Conservation (phyloP, 306 rosid species). For the Potentilla sterilis region DNA sequence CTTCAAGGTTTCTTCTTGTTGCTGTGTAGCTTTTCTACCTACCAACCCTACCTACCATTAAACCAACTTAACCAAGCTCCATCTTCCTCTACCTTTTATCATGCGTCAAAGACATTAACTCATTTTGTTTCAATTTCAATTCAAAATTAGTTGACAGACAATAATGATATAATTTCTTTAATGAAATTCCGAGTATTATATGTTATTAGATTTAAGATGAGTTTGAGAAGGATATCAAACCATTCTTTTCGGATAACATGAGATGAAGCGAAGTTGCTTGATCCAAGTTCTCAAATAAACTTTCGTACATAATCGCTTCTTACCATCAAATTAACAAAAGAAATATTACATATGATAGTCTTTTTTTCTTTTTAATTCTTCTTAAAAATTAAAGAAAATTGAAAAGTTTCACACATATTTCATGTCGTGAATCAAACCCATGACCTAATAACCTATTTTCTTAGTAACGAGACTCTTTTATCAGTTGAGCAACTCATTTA, state of each 20-base stretch:
- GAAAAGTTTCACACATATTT: too few relatives aligned
- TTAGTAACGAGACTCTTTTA: too few relatives aligned
- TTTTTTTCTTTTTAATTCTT: too few relatives aligned
- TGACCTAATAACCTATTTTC: too few relatives aligned
- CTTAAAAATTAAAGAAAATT: too few relatives aligned
- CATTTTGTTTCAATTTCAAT: neutral
- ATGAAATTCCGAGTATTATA: too few relatives aligned
- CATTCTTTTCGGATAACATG: neutral
- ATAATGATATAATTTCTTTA: too few relatives aligned
- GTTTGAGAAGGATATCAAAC: neutral
- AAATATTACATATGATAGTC: neutral
- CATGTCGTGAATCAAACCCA: too few relatives aligned
- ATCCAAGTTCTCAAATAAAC: neutral
- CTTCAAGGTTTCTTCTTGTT: constrained; percentile 33
- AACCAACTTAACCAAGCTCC: neutral
- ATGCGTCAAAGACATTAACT: neutral
- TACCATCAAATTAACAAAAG: neutral
- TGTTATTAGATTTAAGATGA: too few relatives aligned
- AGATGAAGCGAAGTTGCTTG: neutral
- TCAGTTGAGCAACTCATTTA: too few relatives aligned
- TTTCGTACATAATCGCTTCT: neutral
- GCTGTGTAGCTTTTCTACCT: constrained; percentile 40
- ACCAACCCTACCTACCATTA: constrained; percentile 21
- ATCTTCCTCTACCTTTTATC: neutral
- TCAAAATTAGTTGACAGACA: neutral